Percentiles rank a stretch among this genome's conserved stretches.
Evolutionary conservation across 225 moss, liverwort and hornwort genomes (phyloP).

Genomic region (Straminergon stramineum): DNA sequence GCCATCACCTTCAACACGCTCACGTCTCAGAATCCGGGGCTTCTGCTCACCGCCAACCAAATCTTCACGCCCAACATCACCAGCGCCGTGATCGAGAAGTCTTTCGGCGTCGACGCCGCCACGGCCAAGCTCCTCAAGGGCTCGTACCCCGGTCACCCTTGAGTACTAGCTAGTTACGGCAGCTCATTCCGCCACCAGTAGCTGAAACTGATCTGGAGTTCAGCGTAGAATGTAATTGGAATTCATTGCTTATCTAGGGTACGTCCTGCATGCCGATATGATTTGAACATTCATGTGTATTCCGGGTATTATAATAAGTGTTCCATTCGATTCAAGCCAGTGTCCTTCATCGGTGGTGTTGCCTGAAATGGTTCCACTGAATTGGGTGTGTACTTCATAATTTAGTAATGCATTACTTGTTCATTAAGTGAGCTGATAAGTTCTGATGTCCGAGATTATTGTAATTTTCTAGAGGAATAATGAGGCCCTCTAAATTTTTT

Average conservation of each 20-base stretch:
- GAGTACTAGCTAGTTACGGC: no score
- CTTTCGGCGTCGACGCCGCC: not conserved
- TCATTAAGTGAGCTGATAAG: not conserved
- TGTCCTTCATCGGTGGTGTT: no score
- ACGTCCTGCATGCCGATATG: no score
- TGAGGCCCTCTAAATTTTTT: no score
- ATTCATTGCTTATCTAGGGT: not conserved
- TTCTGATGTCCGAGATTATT: not conserved
- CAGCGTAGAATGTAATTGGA: no score
- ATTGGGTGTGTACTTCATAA: not conserved
- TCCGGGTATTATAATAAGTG: no score
- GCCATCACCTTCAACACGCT: slow-evolving; percentile 1
- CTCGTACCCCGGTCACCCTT: not conserved
- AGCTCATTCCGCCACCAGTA: not conserved
- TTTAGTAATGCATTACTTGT: no score
- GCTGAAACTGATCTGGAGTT: not conserved
- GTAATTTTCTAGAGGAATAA: not conserved
- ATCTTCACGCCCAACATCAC: no score
- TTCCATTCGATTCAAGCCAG: no score
- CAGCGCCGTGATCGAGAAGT: no score
- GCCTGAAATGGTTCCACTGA: no score
- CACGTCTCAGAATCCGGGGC: not conserved
- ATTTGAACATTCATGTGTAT: not conserved
- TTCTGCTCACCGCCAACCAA: not conserved
- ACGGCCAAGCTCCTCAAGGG: not conserved